Percentiles rank a stretch among this genome's conserved stretches.
These are phyloP conservation scores for Herpetospermum pedunculosum DNA, from an alignment of 306 rosid genomes.

Conservation along the genomic window DNA sequence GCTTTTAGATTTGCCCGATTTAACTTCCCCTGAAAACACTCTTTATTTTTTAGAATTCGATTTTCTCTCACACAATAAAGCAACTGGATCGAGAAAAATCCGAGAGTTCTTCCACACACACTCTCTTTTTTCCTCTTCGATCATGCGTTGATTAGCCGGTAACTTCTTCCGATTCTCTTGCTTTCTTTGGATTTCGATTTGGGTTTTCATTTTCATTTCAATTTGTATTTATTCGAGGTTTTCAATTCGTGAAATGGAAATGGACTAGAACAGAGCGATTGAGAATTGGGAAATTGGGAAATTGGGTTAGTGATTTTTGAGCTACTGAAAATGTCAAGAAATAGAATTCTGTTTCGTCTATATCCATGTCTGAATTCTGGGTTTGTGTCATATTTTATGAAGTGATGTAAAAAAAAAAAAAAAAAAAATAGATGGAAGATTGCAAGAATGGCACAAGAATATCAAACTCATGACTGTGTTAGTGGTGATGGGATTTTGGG, in stretches of 20 bases:
- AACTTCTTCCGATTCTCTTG: neutral
- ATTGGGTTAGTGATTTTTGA: neutral
- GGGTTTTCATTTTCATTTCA: neutral
- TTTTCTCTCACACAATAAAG: slow-evolving; percentile 38
- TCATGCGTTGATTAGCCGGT: neutral
- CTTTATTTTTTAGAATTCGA: neutral
- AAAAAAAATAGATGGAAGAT: slow-evolving; percentile 21
- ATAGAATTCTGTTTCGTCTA: neutral
- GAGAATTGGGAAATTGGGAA: neutral
- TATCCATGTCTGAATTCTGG: slow-evolving; percentile 9
- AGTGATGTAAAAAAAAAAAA: neutral
- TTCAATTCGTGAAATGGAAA: no score
- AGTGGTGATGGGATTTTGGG: slow-evolving; percentile 13
- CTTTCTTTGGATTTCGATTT: neutral
- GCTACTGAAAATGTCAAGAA: neutral
- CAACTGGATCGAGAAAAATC: slow-evolving; percentile 36
- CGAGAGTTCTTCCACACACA: slow-evolving; percentile 20
- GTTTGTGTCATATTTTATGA: slow-evolving; percentile 18
- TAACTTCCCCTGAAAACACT: neutral
- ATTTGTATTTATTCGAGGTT: neutral
- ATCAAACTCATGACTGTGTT: slow-evolving; percentile 27
- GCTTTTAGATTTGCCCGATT: slow-evolving; percentile 50
- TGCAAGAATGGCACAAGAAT: slow-evolving; percentile 44
- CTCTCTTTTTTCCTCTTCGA: neutral
- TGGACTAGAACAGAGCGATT: neutral